Evolutionary conservation across 768 basidiomycete genomes (phyloP).

Genomic region (Kwoniella dendrophila): DNA sequence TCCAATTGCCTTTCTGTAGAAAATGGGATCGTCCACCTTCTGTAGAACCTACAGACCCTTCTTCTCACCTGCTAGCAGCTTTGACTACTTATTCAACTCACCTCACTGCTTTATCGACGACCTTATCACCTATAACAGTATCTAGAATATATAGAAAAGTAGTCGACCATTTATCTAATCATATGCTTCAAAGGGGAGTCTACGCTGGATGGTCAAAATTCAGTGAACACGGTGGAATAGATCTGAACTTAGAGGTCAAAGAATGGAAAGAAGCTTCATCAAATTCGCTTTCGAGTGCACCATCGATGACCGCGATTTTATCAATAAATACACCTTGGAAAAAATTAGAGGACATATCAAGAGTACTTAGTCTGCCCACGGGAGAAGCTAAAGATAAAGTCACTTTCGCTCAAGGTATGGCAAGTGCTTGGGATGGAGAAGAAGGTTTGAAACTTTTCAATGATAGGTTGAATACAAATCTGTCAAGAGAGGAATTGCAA

Average conservation of each 20-base stretch:
- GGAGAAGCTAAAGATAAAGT: conserved; percentile 13
- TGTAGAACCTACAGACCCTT: conserved; percentile 60
- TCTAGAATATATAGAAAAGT: conserved; percentile 74
- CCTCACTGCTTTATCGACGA: conserved; percentile 67
- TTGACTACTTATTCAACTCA: conserved; percentile 80
- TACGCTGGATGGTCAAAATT: conserved; percentile 72
- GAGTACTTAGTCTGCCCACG: conserved; percentile 63
- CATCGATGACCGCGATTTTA: conserved; percentile 56
- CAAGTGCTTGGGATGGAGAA: conserved; percentile 44
- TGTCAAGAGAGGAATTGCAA: conserved; percentile 40
- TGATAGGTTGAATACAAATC: conserved; percentile 33
- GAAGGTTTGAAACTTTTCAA: conserved; percentile 31
- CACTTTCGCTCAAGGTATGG: conserved; percentile 51
- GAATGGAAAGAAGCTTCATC: conserved; percentile 82
- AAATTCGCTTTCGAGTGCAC: conserved; percentile 58
- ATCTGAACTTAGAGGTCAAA: conserved; percentile 70
- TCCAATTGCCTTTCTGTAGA: conserved; percentile 34
- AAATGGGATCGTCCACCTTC: conserved; percentile 51
- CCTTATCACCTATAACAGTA: conserved; percentile 65
- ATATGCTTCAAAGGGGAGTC: conserved; percentile 81
- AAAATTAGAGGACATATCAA: conserved; percentile 69
- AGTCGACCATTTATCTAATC: conserved; percentile 69
- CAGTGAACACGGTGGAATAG: conserved; percentile 64
- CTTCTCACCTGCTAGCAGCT: conserved; percentile 72
- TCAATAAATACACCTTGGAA: conserved; percentile 76